A percentile compares a stretch with the other conserved stretches of the same genome.
These are phyloP conservation scores for Tranzscheliella williamsii DNA, from an alignment of 1,284 basidiomycete genomes.

Conservation along the genomic window DNA sequence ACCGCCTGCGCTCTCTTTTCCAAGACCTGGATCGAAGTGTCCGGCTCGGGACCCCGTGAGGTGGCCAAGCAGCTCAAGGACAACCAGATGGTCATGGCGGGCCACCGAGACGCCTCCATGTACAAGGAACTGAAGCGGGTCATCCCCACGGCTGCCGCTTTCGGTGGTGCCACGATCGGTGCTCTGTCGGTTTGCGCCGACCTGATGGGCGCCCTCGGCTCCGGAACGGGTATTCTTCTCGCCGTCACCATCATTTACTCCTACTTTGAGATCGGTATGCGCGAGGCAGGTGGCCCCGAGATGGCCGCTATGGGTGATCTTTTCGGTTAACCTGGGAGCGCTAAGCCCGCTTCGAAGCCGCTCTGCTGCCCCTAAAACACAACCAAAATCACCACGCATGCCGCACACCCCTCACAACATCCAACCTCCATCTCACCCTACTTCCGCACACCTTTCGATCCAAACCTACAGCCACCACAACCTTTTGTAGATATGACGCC, in stretches of 20 bases:
- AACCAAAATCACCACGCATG: too few species aligned
- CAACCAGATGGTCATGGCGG: constrained; percentile 97
- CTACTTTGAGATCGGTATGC: constrained; percentile 66
- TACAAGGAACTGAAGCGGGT: constrained; percentile 98
- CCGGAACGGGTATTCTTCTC: constrained; percentile 96
- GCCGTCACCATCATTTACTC: constrained; percentile 93
- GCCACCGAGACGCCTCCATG: constrained; percentile 94
- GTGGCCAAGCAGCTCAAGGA: constrained; percentile 98
- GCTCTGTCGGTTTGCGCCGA: constrained; percentile 93
- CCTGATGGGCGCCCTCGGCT: constrained; percentile 91
- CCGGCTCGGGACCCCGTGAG: constrained; percentile 90
- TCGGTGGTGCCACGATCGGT: constrained; percentile 93
- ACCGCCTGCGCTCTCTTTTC: constrained; percentile 95
- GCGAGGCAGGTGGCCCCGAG: constrained; percentile 64
- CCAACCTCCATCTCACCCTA: too few species aligned
- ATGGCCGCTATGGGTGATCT: constrained; percentile 63
- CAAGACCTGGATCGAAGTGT: constrained; percentile 99
- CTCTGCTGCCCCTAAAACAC: too few species aligned
- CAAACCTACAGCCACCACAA: too few species aligned
- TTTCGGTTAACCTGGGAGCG: constrained; percentile 38
- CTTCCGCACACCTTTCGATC: too few species aligned
- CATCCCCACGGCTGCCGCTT: constrained; percentile 94
- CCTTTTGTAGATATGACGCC: too few species aligned
- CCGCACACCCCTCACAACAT: too few species aligned
- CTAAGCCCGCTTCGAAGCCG: too few species aligned